These are phyloP conservation scores for Entoloma clypeatum DNA, from an alignment of 1,284 basidiomycete species.

Conservation along the genomic window DNA sequence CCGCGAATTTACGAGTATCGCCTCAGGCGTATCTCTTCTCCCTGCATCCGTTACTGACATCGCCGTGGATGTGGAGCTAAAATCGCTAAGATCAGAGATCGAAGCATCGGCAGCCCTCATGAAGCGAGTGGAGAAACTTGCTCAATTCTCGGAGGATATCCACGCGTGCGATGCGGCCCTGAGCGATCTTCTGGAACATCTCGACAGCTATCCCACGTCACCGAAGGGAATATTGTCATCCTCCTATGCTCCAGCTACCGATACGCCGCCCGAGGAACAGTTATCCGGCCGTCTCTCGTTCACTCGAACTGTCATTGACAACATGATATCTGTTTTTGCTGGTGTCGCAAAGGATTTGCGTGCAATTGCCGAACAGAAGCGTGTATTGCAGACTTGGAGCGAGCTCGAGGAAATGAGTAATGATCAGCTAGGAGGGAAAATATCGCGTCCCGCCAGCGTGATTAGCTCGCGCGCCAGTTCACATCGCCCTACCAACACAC, in stretches of 20 bases:
- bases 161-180: slow-evolving; percentile 65
- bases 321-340: slow-evolving; percentile 40
- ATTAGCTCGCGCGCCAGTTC: slow-evolving; percentile 53
- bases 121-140: slow-evolving; percentile 48
- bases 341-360: slow-evolving; percentile 52
- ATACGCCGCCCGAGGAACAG: slow-evolving; percentile 57
- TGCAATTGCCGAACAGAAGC: slow-evolving; percentile 52
- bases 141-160: slow-evolving; percentile 45
- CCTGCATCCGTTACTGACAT: slow-evolving; percentile 40
- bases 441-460: slow-evolving; percentile 62
- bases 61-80: slow-evolving; percentile 51
- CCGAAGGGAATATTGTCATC: slow-evolving; percentile 53
- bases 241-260: slow-evolving; percentile 36
- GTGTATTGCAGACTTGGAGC: slow-evolving; percentile 71
- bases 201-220: slow-evolving; percentile 67
- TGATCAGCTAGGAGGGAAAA: slow-evolving; percentile 57
- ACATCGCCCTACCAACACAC: slow-evolving; percentile 50
- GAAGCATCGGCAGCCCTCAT: slow-evolving; percentile 47
- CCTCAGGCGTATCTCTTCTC: slow-evolving; percentile 43
- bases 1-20: slow-evolving; percentile 44
- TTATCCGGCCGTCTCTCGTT: slow-evolving; percentile 58
- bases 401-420: slow-evolving; percentile 77
- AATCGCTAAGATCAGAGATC: slow-evolving; percentile 57
- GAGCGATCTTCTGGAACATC: slow-evolving; percentile 77
- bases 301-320: slow-evolving; percentile 48